A percentile compares a stretch with the other conserved stretches of the same genome.
phyloP scores from a whole-genome alignment of 768 basidiomycete species.

The Clitopilus passeckerianus region DNA sequence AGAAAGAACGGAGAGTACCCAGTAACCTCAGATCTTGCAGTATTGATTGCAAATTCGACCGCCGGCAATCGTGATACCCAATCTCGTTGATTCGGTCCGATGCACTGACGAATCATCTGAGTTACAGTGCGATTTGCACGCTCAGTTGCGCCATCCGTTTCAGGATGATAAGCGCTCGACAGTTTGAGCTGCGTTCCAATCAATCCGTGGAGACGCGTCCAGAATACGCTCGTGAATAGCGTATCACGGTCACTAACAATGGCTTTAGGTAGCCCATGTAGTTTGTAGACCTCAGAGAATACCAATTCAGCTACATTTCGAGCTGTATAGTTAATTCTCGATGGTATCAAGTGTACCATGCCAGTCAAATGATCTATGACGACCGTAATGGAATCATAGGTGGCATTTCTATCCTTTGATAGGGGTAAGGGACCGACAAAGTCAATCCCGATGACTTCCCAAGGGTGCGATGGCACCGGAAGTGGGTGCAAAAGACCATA shows the following conservation, averaged over 20 bases:
- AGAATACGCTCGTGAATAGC: constrained; percentile 5
- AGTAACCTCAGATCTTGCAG: constrained; percentile 24
- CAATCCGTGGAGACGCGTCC: constrained; percentile 10
- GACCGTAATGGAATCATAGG: constrained; percentile 13
- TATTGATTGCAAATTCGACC: constrained; percentile 33
- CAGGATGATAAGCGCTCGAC: constrained; percentile 17
- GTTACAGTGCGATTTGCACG: constrained; percentile 22
- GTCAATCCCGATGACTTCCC: constrained; percentile 23
- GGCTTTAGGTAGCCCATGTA: constrained; percentile 26
- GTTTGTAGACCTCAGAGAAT: constrained; percentile 13
- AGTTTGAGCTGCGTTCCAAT: constrained; percentile 15
- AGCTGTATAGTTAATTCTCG: constrained; percentile 6
- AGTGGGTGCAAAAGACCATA: constrained; percentile 10
- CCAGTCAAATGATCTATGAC: constrained; percentile 9
- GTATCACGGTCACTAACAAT: constrained; percentile 17
- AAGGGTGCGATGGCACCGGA: constrained; percentile 15
- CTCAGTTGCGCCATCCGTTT: constrained; percentile 25
- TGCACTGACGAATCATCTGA: constrained; percentile 21
- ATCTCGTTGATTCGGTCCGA: constrained; percentile 17
- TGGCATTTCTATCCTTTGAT: constrained; percentile 5
- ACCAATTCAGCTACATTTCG: constrained; percentile 12
- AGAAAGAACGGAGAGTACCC: constrained; percentile 30
- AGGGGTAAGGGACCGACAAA: constrained; percentile 17
- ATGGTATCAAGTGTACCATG: constrained; percentile 11
- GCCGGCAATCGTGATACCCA: constrained; percentile 22